These are phyloP conservation scores for Globisporangium rhizosaccharum DNA, from an alignment of 352 stramenopile genomes.

Conservation along the genomic window DNA sequence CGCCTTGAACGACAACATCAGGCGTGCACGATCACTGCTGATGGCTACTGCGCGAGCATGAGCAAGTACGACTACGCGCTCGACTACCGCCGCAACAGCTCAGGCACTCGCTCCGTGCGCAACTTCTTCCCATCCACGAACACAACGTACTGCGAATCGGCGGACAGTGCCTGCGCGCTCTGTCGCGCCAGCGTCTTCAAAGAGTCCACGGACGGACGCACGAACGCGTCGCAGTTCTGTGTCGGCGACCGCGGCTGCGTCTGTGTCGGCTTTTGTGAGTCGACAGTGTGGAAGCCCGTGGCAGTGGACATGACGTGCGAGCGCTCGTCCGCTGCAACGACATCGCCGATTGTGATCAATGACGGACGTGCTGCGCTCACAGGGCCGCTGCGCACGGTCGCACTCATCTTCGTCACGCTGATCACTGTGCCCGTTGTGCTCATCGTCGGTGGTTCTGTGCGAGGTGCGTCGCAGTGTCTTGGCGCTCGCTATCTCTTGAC, in stretches of 20 bases:
- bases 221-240: slow-evolving; percentile 27
- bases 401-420: slow-evolving; percentile 5
- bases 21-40: slow-evolving; percentile 41
- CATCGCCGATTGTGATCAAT: neutral
- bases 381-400: slow-evolving; percentile 4
- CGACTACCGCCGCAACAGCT: slow-evolving; percentile 30
- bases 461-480: neutral
- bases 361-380: slow-evolving; percentile 1
- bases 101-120: slow-evolving; percentile 6
- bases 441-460: slow-evolving; percentile 6
- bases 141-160: slow-evolving; percentile 44
- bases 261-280: slow-evolving; percentile 38
- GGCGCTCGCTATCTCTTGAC: too few relatives aligned
- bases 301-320: slow-evolving; percentile 18
- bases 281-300: slow-evolving; percentile 17
- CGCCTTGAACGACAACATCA: neutral
- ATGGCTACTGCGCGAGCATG: slow-evolving; percentile 54
- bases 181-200: slow-evolving; percentile 16
- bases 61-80: slow-evolving; percentile 27
- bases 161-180: slow-evolving; percentile 26
- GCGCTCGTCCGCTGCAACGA: slow-evolving; percentile 10
- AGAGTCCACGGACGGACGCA: slow-evolving; percentile 19
- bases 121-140: slow-evolving; percentile 55
- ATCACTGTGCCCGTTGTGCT: slow-evolving; percentile 11
- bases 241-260: slow-evolving; percentile 27